Percentiles rank a stretch among this genome's conserved stretches.
Conservation (phyloP, 495 filamentous ascomycete genomes). For the Xanthoparmelia taractica region DNA sequence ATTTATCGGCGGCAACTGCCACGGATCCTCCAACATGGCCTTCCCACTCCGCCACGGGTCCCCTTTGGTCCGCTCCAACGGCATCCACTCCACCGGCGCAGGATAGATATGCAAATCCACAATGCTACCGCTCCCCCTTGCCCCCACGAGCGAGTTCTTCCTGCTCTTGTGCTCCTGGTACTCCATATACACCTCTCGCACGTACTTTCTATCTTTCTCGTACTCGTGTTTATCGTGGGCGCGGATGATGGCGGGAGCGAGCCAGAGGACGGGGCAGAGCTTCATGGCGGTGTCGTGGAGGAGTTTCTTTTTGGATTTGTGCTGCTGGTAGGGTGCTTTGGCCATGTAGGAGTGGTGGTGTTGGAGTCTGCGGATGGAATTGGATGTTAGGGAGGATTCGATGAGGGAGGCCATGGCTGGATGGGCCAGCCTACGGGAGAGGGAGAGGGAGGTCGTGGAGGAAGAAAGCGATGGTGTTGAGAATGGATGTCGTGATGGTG, state of each 20-base stretch:
- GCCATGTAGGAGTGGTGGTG: conserved; percentile 6
- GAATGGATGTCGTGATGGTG: not conserved
- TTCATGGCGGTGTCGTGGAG: conserved; percentile 1
- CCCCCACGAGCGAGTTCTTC: not conserved
- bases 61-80: not conserved
- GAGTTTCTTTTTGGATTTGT: not conserved
- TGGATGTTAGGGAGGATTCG: not conserved
- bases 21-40: not conserved
- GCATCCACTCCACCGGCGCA: not conserved
- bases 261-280: conserved; percentile 3
- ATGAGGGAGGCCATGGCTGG: not conserved
- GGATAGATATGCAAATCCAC: not conserved
- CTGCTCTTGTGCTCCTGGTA: conserved; percentile 2
- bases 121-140: not conserved
- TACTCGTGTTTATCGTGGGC: conserved; percentile 8
- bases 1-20: not conserved
- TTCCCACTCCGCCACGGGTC: not conserved
- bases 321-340: conserved; percentile 5
- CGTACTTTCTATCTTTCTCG: not conserved
- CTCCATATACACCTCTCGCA: conserved; percentile 4
- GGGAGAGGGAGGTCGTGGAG: not conserved
- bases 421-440: not conserved
- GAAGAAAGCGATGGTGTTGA: not conserved
- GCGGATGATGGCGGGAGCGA: conserved; percentile 7
- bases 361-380: not conserved